These are phyloP conservation scores for Starmera stellimalicola DNA, from an alignment of 1,139 yeast genomes.

Conservation along the genomic window DNA sequence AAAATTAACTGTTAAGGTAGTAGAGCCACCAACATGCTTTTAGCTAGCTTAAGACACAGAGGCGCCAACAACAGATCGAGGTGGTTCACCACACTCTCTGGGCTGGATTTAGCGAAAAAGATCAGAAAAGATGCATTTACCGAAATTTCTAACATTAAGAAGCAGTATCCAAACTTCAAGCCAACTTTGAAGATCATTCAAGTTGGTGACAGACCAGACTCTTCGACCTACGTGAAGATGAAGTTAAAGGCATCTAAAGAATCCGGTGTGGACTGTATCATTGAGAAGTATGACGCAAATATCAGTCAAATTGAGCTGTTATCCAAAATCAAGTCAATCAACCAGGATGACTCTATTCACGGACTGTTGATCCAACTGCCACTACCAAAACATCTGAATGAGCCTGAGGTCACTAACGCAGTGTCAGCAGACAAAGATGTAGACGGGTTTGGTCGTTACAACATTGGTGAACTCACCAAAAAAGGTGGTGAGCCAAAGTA, in stretches of 20 bases:
- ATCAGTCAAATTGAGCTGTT: conserved; percentile 49
- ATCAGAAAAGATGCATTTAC: conserved; percentile 27
- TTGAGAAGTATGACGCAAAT: conserved; percentile 47
- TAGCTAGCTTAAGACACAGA: background rate
- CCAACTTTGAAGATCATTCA: conserved; percentile 66
- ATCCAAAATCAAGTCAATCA: conserved; percentile 44
- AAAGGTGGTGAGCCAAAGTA: conserved; percentile 64
- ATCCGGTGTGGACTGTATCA: conserved; percentile 51
- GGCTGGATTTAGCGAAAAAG: conserved; percentile 26
- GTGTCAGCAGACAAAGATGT: conserved; percentile 66
- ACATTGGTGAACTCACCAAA: conserved; percentile 69
- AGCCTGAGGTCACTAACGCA: conserved; percentile 56
- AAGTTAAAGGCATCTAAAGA: conserved; percentile 65
- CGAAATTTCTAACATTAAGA: conserved; percentile 42
- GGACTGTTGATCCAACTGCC: conserved; percentile 71
- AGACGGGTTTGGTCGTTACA: conserved; percentile 69
- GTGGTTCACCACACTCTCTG: conserved; percentile 28
- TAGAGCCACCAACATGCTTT: background rate
- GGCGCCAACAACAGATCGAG: conserved; percentile 13
- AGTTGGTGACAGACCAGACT: conserved; percentile 70
- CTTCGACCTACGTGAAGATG: conserved; percentile 68
- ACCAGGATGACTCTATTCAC: conserved; percentile 54
- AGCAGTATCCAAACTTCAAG: conserved; percentile 39
- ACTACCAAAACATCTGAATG: conserved; percentile 60
- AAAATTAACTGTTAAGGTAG: no score